phyloP scores from a whole-genome alignment of 140 eudicot genomes.

The Bidens hawaiensis region DNA sequence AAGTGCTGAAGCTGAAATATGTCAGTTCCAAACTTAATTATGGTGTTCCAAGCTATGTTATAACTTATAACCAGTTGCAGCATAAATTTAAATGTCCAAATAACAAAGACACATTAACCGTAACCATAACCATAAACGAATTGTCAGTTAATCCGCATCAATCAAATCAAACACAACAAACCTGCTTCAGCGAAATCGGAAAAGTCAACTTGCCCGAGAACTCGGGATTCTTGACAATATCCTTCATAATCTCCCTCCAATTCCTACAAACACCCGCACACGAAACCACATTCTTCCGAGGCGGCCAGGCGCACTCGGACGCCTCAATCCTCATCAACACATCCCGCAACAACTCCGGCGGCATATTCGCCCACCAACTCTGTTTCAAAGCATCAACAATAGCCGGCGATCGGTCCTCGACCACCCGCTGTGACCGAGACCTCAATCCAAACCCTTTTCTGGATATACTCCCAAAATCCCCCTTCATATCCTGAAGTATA shows the following conservation, averaged over 20 bases:
- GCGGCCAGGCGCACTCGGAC: slow-evolving; percentile 70
- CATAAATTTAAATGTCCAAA: too few species aligned
- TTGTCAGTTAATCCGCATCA: too few species aligned
- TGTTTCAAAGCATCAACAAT: slow-evolving; percentile 69
- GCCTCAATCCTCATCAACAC: slow-evolving; percentile 80
- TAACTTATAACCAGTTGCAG: too few species aligned
- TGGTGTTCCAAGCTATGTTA: too few species aligned
- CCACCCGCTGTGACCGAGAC: slow-evolving; percentile 65
- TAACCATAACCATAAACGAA: too few species aligned
- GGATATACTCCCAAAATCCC: slow-evolving; percentile 74
- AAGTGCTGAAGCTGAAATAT: too few species aligned
- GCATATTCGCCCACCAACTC: slow-evolving; percentile 95
- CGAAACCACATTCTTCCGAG: slow-evolving; percentile 68
- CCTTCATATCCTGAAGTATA: slow-evolving; percentile 84
- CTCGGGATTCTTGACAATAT: slow-evolving; percentile 68
- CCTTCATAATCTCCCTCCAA: slow-evolving; percentile 89
- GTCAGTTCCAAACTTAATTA: too few species aligned
- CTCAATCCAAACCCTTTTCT: slow-evolving; percentile 78
- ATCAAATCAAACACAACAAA: slow-evolving; percentile 32
- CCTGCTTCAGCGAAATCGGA: slow-evolving; percentile 95
- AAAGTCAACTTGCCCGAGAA: slow-evolving; percentile 73
- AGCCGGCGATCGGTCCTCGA: slow-evolving; percentile 39
- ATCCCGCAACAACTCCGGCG: slow-evolving; percentile 86
- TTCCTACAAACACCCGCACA: slow-evolving; percentile 95
- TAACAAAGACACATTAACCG: too few species aligned